A percentile compares a stretch with the other conserved stretches of the same genome.
These are phyloP conservation scores for Beauveria brongniartii DNA, from an alignment of 2,329 filamentous ascomycete species.

Conservation along the genomic window DNA sequence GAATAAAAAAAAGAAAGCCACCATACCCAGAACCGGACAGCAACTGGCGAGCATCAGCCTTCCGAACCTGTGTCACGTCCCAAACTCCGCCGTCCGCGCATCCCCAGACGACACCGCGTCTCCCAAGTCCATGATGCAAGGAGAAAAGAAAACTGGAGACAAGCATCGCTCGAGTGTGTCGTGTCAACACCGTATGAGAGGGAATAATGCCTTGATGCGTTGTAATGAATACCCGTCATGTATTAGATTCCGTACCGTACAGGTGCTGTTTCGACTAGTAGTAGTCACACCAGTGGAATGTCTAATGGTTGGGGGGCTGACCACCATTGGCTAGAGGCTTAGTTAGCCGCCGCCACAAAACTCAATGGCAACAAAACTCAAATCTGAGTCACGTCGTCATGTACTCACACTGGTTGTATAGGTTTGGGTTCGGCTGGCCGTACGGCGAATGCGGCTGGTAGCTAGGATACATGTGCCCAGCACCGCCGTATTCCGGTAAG, in stretches of 20 bases:
- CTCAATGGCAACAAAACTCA: not conserved
- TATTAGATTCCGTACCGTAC: not conserved
- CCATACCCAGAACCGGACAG: not conserved
- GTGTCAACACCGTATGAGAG: not conserved
- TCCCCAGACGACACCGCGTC: slow-evolving; percentile 9
- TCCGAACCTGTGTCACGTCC: not conserved
- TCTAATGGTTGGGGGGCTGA: slow-evolving; percentile 8
- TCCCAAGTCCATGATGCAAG: not conserved
- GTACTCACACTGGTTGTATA: slow-evolving; percentile 42
- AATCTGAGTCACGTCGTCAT: not conserved
- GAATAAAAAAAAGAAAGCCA: not conserved
- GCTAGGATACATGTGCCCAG: slow-evolving; percentile 38
- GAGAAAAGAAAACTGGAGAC: not conserved
- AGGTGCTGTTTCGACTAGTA: not conserved
- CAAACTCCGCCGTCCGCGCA: slow-evolving; percentile 3
- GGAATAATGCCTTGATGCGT: not conserved
- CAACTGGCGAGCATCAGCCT: not conserved
- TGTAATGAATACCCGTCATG: not conserved
- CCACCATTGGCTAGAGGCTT: slow-evolving; percentile 11
- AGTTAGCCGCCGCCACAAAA: not conserved
- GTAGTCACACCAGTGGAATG: not conserved
- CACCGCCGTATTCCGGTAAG: slow-evolving; percentile 39
- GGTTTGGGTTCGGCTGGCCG: slow-evolving; percentile 39
- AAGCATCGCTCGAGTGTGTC: not conserved
- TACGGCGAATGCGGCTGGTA: slow-evolving; percentile 46